Evolutionary conservation across 1,139 yeast genomes (phyloP), one percentile per base, ranked within the genome.

Genomic region (Lodderomyces pseudojiufengensis): DNA sequence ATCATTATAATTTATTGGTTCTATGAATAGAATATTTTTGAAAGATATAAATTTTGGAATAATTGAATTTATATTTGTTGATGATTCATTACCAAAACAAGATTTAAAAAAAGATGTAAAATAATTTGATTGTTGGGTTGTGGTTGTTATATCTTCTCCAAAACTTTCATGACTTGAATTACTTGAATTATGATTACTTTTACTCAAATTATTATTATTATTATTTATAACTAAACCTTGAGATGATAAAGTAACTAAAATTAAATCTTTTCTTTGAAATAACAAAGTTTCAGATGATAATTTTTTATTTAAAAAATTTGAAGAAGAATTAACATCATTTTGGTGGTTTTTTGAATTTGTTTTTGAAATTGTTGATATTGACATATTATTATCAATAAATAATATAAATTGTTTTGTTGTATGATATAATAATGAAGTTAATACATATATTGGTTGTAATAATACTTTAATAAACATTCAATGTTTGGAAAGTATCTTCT

Each of bases 11-110:
- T 39, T 39, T 9, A 38, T 15, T 3, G 44, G 30, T 32, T 52
- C 52, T 39, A 63, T 59, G 55, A 59, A 61, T 22, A 65, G 35
- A 20, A 65, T 57, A 32, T 56, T 46, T 25, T 52, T 47, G 39
- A 40, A 60, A 5, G 59, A 48, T 20, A 61, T 55, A 34, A 41
- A 46, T 3, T 37, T 42, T 6, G 35, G 29, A 11, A 21, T 13
- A 7, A 7, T 5, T n/a, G 24, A n/a, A n/a, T n/a, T 7, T 12
- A 11, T 13, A 11, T 22, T 15, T 22, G 27, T 15, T 22, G 27
- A 7, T 29, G 25, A 11, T 31, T 11, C 11, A 21, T 13, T 3
- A 11, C 16, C 14, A 12, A 20, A 32, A 29, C 30, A 38, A 35
- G 14, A 21, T 22, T 11, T 34, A 14, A 21, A 31, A 24, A 12